Conservation (phyloP, 768 basidiomycete species). For the Asterophora parasitica region DNA sequence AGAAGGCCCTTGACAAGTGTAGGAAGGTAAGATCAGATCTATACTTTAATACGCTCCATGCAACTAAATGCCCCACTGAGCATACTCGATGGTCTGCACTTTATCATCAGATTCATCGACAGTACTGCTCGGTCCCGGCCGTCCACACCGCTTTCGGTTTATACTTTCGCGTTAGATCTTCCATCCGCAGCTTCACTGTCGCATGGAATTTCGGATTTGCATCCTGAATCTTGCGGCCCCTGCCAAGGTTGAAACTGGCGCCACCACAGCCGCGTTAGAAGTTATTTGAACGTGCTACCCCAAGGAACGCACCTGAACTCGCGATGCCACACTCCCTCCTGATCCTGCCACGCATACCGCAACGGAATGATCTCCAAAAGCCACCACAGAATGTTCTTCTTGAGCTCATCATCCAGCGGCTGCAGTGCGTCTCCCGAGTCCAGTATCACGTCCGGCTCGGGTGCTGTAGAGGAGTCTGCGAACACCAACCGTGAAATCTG, state of each 20-base stretch:
- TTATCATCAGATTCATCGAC: no score
- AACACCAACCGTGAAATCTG: slow-evolving; percentile 26
- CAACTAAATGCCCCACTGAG: no score
- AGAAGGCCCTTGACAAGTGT: no score
- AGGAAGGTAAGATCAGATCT: no score
- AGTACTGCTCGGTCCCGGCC: slow-evolving; percentile 43
- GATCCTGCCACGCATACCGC: slow-evolving; percentile 52
- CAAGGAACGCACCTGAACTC: slow-evolving; percentile 44
- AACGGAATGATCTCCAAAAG: slow-evolving; percentile 64
- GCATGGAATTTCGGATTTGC: slow-evolving; percentile 53
- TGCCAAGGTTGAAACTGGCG: slow-evolving; percentile 49
- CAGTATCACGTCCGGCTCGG: slow-evolving; percentile 9
- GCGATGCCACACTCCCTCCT: slow-evolving; percentile 47
- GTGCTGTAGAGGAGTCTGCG: slow-evolving; percentile 9
- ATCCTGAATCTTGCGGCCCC: slow-evolving; percentile 46
- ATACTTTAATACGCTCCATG: no score
- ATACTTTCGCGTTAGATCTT: slow-evolving; percentile 44
- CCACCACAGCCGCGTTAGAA: neutral
- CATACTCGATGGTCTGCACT: no score
- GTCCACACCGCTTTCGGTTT: slow-evolving; percentile 52
- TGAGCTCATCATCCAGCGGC: slow-evolving; percentile 51
- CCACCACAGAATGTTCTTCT: slow-evolving; percentile 53
- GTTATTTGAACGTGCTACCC: neutral
- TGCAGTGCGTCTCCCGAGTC: slow-evolving; percentile 39
- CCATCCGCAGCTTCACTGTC: slow-evolving; percentile 58